Base-by-base conservation (phyloP, 176 grass and related monocot genomes). In the Oryza coarctata region DNA sequence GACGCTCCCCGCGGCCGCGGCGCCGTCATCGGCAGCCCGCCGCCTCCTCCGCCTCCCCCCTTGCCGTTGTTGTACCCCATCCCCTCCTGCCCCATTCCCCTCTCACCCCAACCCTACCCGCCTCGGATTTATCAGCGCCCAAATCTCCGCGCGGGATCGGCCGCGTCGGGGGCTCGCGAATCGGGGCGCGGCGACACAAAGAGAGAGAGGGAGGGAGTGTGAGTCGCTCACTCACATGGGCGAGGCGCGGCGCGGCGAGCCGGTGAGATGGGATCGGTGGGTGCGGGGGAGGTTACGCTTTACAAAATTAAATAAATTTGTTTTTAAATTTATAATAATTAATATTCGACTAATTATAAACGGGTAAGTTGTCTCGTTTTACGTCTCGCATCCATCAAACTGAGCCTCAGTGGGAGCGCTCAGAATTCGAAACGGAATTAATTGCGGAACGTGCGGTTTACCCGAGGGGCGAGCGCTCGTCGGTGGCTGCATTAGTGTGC, bases 81-180 rank as follows among this genome's bases (percentile, higher is more conserved):
- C 75, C 73, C 89, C 57, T 87, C 76, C 73, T 88, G 87, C 70
- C 89, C 89, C 84, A 93, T 89, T 89, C 47, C 74, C 65, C 58
- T 7, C 5, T 0, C 40, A 50, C 74, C 31, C 68, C 12, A 35
- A 50, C 63, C 20, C 12, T 26, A 50, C 40, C 20, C 70, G 70
- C 6, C 72, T 10, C 66, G 70, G 87, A 27, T 70, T 76, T 85
- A 73, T 71, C 49, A 29, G 68, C 17, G 35, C 26, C 49, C 67
- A 34, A 62, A 39, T 39, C 67, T 71, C 25, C 50, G 18, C 49
- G 50, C 50, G 55, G 55, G n/a, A 5, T 60, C 14, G 55, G 55
- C n/a, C 35, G 52, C n/a, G n/a, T n/a, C n/a, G n/a, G n/a, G n/a
- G n/a, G 23, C 29, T 74, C 63, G 63, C 22, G n/a, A 60, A 23